A percentile compares a stretch with the other conserved stretches of the same genome.
phyloP scores from a whole-genome alignment of 2,329 filamentous ascomycete genomes.

The Aspergillus niger region DNA sequence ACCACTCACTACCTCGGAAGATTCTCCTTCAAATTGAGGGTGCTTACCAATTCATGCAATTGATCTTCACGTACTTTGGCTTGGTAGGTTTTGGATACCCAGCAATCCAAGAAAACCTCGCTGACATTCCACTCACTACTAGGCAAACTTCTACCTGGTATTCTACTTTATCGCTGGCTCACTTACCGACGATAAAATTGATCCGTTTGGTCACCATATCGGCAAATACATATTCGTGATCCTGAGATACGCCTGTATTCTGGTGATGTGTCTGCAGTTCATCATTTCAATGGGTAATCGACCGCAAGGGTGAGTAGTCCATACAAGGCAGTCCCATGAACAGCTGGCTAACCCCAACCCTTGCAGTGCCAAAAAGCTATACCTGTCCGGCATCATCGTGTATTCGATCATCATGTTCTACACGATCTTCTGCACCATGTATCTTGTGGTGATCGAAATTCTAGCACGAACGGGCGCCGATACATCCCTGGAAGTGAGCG shows the following conservation, averaged over 20 bases:
- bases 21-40: constrained; percentile 92
- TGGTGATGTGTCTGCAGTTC: constrained; percentile 92
- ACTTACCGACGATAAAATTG: constrained; percentile 72
- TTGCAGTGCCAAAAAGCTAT: constrained; percentile 74
- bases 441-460: constrained; percentile 84
- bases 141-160: constrained; percentile 96
- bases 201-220: constrained; percentile 88
- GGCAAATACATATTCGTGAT: constrained; percentile 83
- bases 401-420: constrained; percentile 95
- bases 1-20: constrained; percentile 87
- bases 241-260: constrained; percentile 78
- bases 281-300: constrained; percentile 95
- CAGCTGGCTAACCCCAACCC: constrained; percentile 12
- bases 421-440: constrained; percentile 84
- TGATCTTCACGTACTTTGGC: constrained; percentile 96
- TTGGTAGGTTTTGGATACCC: constrained; percentile 51
- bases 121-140: constrained; percentile 14
- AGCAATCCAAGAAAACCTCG: neutral
- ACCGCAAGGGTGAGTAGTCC: constrained; percentile 69
- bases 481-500: constrained; percentile 63
- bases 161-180: constrained; percentile 98
- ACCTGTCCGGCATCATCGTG: constrained; percentile 82
- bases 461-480: constrained; percentile 49
- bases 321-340: neutral
- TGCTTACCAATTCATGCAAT: constrained; percentile 87